Conservation (phyloP, 1,284 basidiomycete genomes). For the Crucibulum cyathiforme region DNA sequence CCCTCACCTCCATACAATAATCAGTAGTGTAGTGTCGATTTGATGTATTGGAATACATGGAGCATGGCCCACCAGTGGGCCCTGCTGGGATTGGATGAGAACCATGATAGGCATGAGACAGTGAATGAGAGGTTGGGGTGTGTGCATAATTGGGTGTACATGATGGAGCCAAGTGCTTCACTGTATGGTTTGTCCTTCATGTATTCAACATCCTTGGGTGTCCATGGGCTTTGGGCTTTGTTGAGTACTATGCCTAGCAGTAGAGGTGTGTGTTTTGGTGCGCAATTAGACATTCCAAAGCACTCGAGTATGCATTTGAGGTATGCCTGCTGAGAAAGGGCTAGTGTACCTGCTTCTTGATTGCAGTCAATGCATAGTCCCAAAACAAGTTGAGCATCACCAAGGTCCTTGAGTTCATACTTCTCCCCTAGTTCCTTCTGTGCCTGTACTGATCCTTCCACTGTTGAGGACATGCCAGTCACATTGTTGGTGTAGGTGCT, state of each 20-base stretch:
- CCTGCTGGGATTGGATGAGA: constrained; percentile 17
- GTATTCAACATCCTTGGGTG: background rate
- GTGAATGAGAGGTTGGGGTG: constrained; percentile 30
- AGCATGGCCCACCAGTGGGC: constrained; percentile 28
- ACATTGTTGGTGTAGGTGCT: constrained; percentile 22
- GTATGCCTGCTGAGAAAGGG: constrained; percentile 13
- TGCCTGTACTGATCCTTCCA: constrained; percentile 12
- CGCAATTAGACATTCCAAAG: constrained; percentile 6
- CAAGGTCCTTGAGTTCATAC: constrained; percentile 10
- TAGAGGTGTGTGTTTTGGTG: background rate
- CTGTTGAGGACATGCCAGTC: constrained; percentile 6
- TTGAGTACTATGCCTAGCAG: background rate
- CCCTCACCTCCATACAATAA: constrained; percentile 12
- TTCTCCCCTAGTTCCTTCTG: constrained; percentile 11
- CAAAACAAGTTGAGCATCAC: constrained; percentile 2
- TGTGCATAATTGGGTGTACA: constrained; percentile 27
- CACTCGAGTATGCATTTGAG: constrained; percentile 9
- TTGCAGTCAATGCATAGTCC: constrained; percentile 8
- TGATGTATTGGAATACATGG: constrained; percentile 31
- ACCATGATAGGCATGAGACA: constrained; percentile 21
- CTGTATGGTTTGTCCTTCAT: constrained; percentile 25
- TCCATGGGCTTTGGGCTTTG: constrained; percentile 1
- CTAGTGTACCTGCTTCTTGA: constrained; percentile 2
- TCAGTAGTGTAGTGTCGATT: constrained; percentile 21
- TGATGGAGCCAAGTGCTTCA: constrained; percentile 22